A percentile compares a stretch with the other conserved stretches of the same genome.
These are phyloP conservation scores for Myxozyma mucilagina DNA, from an alignment of 805 yeast species.

Conservation along the genomic window DNA sequence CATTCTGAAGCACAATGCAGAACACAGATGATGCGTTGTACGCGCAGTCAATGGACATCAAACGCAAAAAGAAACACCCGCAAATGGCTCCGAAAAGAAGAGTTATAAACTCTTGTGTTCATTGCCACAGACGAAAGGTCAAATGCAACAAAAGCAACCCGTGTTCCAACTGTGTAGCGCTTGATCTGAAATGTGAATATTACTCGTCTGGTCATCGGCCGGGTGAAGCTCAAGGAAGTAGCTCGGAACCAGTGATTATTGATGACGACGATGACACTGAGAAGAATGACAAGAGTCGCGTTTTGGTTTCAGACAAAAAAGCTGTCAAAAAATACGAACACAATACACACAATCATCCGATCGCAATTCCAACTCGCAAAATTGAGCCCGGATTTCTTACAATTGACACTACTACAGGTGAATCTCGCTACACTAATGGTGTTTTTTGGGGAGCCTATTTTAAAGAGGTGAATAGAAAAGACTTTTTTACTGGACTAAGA, in stretches of 20 bases:
- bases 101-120: conserved; percentile 10
- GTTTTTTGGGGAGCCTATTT: conserved; percentile 29
- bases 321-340: not conserved
- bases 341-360: not conserved
- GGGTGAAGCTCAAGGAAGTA: not conserved
- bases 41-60: not conserved
- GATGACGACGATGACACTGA: not conserved
- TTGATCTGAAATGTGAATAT: conserved; percentile 16
- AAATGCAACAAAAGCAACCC: conserved; percentile 21
- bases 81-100: conserved; percentile 13
- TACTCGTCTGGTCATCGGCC: not conserved
- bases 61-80: conserved; percentile 10
- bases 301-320: not conserved
- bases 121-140: conserved; percentile 25
- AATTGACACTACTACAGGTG: conserved; percentile 15
- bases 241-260: not conserved
- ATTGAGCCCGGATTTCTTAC: conserved; percentile 21
- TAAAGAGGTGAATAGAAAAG: conserved; percentile 16
- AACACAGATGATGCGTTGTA: not conserved
- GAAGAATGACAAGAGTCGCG: not conserved
- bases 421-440: conserved; percentile 23
- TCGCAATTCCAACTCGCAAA: not conserved
- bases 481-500: not conserved
- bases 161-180: conserved; percentile 15
- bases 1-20: not conserved